Base-by-base conservation (phyloP, 768 basidiomycete species). In the Pisolithus orientalis region DNA sequence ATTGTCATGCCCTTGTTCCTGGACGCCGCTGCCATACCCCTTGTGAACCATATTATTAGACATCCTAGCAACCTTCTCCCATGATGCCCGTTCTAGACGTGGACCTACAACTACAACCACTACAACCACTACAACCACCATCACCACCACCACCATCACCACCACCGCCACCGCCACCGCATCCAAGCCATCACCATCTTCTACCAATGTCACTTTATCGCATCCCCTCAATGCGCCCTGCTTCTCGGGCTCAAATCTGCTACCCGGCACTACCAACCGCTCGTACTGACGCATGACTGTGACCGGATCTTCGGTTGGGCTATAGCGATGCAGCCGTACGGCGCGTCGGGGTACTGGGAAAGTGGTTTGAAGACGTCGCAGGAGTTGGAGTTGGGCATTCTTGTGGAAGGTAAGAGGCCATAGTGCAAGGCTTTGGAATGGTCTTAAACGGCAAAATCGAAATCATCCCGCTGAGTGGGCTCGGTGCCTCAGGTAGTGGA, bases 341-440 rank as follows among this genome's bases (percentile, higher is more conserved):
- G 51, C 84, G 77, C 53, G 88, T 92, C 0, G 78, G 82, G 0
- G 69, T 73, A 16, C 72, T 88, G 29, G 86, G 82, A 2, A 59
- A 62, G 6, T 91, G 89, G 89, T 85, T 91, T 53, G 80, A 89
- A 65, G 63, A 62, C n/a, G 81, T 84, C 72, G 85, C 86, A 3
- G 87, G 87, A 0, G 68, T 88, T 57, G 87, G 87, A 0, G 68
- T 88, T 57, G 56, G 61, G 44, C 17, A 32, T 51, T 51, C 50
- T 44, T 60, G 39, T 6, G 37, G 37, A 38, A 16, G 16, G 21
- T 21, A 2, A 21, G 21, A 21, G 21, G 21, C 2, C 21, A 21
- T 21, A 21, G 21, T 21, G 21, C 21, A 89, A 31, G 86, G 77
- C 34, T 89, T 91, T 66, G 69, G 75, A 37, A 82, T 85, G 79